Base-by-base conservation (phyloP, 257 asterid genomes). In the Linderniella brevidens region DNA sequence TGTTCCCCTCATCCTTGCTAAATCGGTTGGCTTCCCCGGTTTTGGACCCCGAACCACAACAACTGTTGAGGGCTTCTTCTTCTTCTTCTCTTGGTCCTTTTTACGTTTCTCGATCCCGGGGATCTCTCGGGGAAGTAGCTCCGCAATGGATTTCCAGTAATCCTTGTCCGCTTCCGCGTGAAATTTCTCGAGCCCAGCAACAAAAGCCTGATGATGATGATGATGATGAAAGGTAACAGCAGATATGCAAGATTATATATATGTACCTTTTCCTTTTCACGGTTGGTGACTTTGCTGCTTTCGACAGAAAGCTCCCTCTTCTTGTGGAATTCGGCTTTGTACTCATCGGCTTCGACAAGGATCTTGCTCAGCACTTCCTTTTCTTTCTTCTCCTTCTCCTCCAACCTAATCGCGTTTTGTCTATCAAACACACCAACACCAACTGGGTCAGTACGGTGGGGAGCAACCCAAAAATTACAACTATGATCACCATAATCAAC, bases 61-160 rank as follows among this genome's bases (percentile, higher is more conserved):
- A 51, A 76, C 72, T 29, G 38, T 45, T 5, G 90, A 65, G 43
- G 74, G 71, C 65, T 74, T 78, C 66, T 76, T 76, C 65, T 74
- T 78, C 66, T 76, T 76, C 52, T 78, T 6, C 6, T 25, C 93
- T 48, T 70, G 66, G 11, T 73, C 86, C 61, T 81, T 77, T 70
- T 69, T 76, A 20, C 68, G 72, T 74, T 73, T 79, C 58, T 64
- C 82, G 15, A 82, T 54, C 35, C 66, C 35, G 0, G 78, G 64
- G 52, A 82, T 79, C 62, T 86, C 97, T 29, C 73, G 77, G 0
- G 97, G 97, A 19, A 86, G 66, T 19, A 86, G 74, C 65, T 79
- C 92, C 4, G 80, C 83, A 25, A 79, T 75, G 9, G 94, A 76
- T 67, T 77, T 86, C 97, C 97, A 86, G 64, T 86, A 86, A 49